Base-by-base conservation (phyloP, 257 asterid species). In the Oldenlandia corymbosa region DNA sequence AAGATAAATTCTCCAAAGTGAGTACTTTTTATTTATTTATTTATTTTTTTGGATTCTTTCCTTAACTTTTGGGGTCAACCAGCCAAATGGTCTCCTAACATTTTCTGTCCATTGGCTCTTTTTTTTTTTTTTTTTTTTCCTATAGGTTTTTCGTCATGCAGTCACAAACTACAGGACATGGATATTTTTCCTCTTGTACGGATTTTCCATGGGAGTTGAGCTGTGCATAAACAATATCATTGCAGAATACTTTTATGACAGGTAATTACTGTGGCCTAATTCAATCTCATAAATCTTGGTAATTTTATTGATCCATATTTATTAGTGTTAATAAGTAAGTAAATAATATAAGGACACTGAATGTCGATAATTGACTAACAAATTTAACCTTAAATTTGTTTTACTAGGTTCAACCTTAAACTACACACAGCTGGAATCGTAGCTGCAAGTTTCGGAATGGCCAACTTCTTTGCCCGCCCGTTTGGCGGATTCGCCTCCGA, bases 371-470 rank as follows among this genome's bases (percentile, higher is more conserved):
- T n/a, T n/a, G n/a, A n/a, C n/a, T n/a, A n/a, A n/a, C n/a, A n/a
- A n/a, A n/a, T n/a, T n/a, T n/a, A n/a, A n/a, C n/a, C n/a, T n/a
- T n/a, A 34, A 18, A 47, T 20, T 31, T 28, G 50, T 11, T 34
- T n/a, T 30, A 26, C 7, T 45, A 81, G 92, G 70, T 85, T 85
- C 31, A 75, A 85, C 57, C 82, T 85, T 2, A 73, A 80, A 45
- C 87, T 85, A 17, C 84, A 80, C 55, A 71, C 74, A 0, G 89
- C 89, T 0, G 92, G 92, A 31, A 71, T 75, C 34, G 64, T 82
- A 6, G 89, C 89, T 20, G 88, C 87, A 24, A 66, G 84, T 1
- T 85, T 80, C 54, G 92, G 92, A 0, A 76, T 85, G 87, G 87
- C 89, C 0, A 85, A 85, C 60, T 63, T 80, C 2, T 28, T 73